Conservation (phyloP, 106 monocot species). For the Triglochin maritima region DNA sequence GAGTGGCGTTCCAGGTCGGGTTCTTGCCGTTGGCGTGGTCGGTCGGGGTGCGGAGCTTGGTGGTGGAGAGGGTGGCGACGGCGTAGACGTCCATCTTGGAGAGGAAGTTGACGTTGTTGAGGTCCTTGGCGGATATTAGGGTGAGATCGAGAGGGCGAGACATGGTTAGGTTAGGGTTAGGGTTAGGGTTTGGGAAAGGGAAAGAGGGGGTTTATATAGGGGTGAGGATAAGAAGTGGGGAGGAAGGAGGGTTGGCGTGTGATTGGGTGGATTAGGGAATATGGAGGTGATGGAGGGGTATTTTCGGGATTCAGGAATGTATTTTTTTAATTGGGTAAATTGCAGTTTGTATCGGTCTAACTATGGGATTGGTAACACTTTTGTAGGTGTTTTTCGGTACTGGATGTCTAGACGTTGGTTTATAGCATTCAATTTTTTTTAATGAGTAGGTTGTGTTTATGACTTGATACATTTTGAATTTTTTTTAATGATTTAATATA, state of each 20-base stretch:
- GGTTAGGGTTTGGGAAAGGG: background rate
- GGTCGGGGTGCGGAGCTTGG: conserved; percentile 4
- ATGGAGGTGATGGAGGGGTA: background rate
- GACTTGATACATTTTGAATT: no score
- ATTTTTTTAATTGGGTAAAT: no score
- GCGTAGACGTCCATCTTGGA: conserved; percentile 60
- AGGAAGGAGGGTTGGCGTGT: background rate
- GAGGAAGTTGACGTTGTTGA: conserved; percentile 46
- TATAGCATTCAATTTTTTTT: no score
- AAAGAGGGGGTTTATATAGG: background rate
- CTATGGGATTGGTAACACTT: no score
- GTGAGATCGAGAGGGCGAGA: conserved; percentile 35
- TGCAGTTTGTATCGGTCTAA: no score
- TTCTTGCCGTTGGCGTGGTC: conserved; percentile 11
- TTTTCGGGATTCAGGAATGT: no score
- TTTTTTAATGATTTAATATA: no score
- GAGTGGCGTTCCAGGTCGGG: conserved; percentile 16
- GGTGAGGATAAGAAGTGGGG: background rate
- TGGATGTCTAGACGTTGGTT: no score
- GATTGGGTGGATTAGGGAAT: background rate
- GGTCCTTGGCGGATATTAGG: conserved; percentile 56
- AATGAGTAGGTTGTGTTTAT: no score
- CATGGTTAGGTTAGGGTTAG: conserved; percentile 1
- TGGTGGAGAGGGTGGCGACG: conserved; percentile 14
- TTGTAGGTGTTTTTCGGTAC: no score